phyloP scores from a whole-genome alignment of 768 basidiomycete species.

The Agaricus sinodeliciosus region DNA sequence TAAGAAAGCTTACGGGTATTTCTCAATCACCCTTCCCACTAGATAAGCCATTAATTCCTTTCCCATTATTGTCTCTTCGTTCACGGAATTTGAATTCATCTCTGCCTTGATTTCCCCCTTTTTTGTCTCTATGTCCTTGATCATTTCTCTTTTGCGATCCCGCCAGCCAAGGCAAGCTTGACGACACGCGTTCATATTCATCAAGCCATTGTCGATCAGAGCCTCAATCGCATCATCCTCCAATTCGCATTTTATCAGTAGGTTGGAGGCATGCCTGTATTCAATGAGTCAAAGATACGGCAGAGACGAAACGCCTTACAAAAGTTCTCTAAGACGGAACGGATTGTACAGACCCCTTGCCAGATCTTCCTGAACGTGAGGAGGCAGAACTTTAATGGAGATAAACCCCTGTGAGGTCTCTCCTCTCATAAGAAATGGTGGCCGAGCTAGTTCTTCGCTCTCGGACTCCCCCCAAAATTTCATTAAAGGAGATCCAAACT shows the following conservation, averaged over 20 bases:
- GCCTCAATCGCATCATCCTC: not conserved
- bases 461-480: not conserved
- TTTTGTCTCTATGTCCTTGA: not conserved
- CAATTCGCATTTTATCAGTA: slow-evolving; percentile 2
- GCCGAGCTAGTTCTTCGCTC: not conserved
- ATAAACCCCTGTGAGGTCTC: slow-evolving; percentile 1
- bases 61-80: not conserved
- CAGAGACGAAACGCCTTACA: not conserved
- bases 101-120: not conserved
- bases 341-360: not conserved
- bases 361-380: not conserved
- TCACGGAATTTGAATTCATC: not conserved
- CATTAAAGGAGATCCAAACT: not conserved
- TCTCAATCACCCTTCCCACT: not conserved
- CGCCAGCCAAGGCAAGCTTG: not conserved
- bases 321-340: not conserved
- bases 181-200: not conserved
- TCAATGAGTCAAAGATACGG: not conserved
- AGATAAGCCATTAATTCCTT: slow-evolving; percentile 3
- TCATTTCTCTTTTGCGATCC: not conserved
- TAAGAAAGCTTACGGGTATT: slow-evolving; percentile 1
- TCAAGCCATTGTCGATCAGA: slow-evolving; percentile 2
- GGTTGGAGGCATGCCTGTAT: not conserved
- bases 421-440: not conserved
- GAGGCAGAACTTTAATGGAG: not conserved